phyloP scores from a whole-genome alignment of 106 monocot species.

The Dioscorea zingiberensis region DNA sequence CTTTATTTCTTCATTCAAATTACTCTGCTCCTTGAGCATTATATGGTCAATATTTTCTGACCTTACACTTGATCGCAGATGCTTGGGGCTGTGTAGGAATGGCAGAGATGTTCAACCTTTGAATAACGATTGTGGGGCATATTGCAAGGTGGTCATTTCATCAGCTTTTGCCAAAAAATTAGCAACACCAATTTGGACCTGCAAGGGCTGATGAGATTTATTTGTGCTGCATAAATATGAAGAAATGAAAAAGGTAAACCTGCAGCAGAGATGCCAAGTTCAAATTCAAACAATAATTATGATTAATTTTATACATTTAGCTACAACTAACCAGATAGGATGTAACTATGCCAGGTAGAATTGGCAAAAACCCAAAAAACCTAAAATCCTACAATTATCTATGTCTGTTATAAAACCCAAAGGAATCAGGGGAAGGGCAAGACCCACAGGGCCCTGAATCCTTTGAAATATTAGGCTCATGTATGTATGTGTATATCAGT shows the following conservation, averaged over 20 bases:
- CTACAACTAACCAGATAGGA: background rate
- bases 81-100: background rate
- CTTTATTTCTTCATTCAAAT: background rate
- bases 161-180: background rate
- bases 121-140: constrained; percentile 5
- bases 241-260: background rate
- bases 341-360: background rate
- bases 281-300: background rate
- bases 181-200: constrained; percentile 6
- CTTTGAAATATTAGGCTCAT: too few relatives aligned
- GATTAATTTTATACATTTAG: background rate
- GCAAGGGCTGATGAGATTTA: background rate
- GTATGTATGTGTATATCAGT: too few relatives aligned
- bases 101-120: constrained; percentile 4
- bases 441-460: too few relatives aligned
- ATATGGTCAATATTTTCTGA: background rate
- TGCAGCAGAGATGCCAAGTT: background rate
- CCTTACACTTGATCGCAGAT: background rate
- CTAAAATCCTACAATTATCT: background rate
- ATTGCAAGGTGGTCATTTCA: background rate
- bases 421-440: too few relatives aligned
- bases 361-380: background rate
- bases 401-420: too few relatives aligned
- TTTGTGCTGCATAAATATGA: background rate
- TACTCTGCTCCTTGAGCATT: background rate